Evolutionary conservation across 306 rosid genomes (phyloP), one percentile per base, ranked within the genome.

Genomic region (Fragaria ananassa): DNA sequence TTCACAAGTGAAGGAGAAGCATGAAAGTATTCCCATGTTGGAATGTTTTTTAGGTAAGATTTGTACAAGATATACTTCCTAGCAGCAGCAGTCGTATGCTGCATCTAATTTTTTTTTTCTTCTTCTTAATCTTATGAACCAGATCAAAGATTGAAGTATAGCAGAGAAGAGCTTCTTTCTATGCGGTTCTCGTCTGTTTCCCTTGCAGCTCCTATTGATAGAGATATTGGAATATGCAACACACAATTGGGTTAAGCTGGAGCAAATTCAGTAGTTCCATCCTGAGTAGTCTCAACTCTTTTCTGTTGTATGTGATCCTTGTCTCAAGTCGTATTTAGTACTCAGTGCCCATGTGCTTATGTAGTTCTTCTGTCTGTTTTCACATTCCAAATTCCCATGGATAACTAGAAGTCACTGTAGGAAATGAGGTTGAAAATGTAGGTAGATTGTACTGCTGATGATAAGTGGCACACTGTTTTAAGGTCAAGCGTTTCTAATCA

Each of bases 61-160:
- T 54, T 63, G 64, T 10, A 7, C 13, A 39, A 13, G 56, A 29
- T 67, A 53, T 9, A 7, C 69, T 17, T 18, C 45, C 57, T 60
- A 2, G 35, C 56, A 34, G 50, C 44, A 62, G 79, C 68, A 45
- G 27, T 71, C 64, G 14, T 31, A 37, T 72, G 64, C 27, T 64
- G 18, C 19, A 68, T 79, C 74, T 83, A 72, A 72, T 83, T 29
- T 29, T 29, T 29, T 70, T 60, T 39, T 21, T 64, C 78, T 27
- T 27, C 27, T 27, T 69, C 53, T 57, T 12, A 70, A 75, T 74
- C 47, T 88, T 82, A 70, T 83, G 81, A 53, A 78, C 61, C 68
- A 95, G 98, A 92, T 89, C 98, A 95, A 84, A 88, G 97, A 69
- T 34, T 90, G 83, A 95, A 92, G 83, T 95, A 95, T 72, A 81